Evolutionary conservation across 305 asterid genomes (phyloP), one percentile per base, ranked within the genome.

Genomic region (Stenogyne calaminthoides): DNA sequence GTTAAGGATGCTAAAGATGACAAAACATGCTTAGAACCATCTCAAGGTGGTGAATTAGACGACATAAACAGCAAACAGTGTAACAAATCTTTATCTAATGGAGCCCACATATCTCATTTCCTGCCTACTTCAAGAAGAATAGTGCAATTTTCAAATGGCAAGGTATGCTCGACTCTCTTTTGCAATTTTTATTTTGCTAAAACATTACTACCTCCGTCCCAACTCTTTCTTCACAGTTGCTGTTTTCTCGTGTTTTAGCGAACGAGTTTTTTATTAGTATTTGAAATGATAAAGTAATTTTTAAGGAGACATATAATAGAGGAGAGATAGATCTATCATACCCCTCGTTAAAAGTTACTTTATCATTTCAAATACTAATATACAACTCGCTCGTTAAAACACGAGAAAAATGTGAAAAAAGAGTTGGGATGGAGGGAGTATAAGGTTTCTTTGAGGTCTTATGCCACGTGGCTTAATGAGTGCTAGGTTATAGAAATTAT

Each of bases 71-170:
- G 58, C 64, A 49, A 54, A 34, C 67, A 78, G 16, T 12, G 55
- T 29, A 72, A 75, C 72, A 84, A 77, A 65, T 62, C 80, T 66
- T 66, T 14, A 57, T 70, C 79, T 8, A 89, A 82, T 57, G 80
- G 79, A 67, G 83, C 82, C 22, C 95, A 85, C 12, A 25, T 78
- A 69, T 93, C 98, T 64, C 91, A 88, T 81, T 94, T 94, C 84
- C 81, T 94, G 58, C 98, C 97, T 32, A 94, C 98, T 44, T 94
- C 98, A 22, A 85, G 97, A 78, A 82, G 97, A 80, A 94, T 94
- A 44, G 97, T 91, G 79, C 98, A 94, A 75, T 94, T 94, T 72
- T 91, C 98, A 25, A 92, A 91, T 69, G 95, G 88, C 77, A 88
- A 87, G 98, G 98, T 94, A 78, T 27, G 37, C 77, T 60, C 25